Base-by-base conservation (phyloP, 345 rosid species). In the Populus nigra region DNA sequence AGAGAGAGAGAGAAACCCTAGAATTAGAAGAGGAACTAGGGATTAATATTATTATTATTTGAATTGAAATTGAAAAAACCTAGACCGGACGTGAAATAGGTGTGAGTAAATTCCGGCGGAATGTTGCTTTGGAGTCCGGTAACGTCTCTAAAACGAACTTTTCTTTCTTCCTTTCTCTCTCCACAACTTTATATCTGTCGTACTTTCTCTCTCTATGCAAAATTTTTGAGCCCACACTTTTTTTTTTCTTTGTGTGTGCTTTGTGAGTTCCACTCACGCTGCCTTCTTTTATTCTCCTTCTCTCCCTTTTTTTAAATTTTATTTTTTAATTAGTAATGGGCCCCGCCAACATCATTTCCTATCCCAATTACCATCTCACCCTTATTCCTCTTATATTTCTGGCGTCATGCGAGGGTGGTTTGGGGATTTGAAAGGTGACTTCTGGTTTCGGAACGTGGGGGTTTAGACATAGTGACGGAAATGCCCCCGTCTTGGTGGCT, bases 71-170 rank as follows among this genome's bases (percentile, higher is more conserved):
- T 13, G 17, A 17, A 35, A 76, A 88, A 85, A 59, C 86, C 86
- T 76, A 73, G 83, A 80, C 69, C 98, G 98, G 98, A 93, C 94
- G 81, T 79, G 71, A 91, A 86, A 76, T 55, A 50, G 76, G 84
- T 57, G 82, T 80, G 83, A 79, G 85, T 87, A 77, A 94, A 91
- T 83, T 89, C 92, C 94, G 94, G 89, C 91, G 82, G 80, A 81
- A 68, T 82, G 82, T 75, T 74, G 83, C 49, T 86, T 95, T 95
- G 78, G 81, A 87, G 88, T 91, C 99, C 99, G 96, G 79, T 85
- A 90, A 94, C 93, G 92, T 88, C 92, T 88, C 84, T 71, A 90
- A 85, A 85, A 84, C 81, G 68, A n/a, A 25, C 67, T 63, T 63
- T 7, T 68, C 83, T 63, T 57, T 25, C 59, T 71, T 68, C 72